A percentile compares a stretch with the other conserved stretches of the same genome.
Evolutionary conservation across 23 red algal genomes (phyloP).

Genomic region (Gracilariopsis chorda): DNA sequence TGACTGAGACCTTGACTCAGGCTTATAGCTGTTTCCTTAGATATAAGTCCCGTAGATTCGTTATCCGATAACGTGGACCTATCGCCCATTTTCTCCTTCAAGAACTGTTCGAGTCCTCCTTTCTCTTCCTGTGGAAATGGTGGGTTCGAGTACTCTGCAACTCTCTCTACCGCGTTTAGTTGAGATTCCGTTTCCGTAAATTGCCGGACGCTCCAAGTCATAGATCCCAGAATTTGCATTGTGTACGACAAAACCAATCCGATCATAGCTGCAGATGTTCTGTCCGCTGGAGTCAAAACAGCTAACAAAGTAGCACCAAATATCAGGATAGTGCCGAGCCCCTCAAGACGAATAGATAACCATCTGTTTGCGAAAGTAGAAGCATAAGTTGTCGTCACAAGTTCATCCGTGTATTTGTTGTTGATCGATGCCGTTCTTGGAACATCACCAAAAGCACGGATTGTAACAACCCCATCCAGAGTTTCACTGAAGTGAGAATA

Average conservation of each 20-base stretch:
- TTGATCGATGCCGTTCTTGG: conserved; percentile 43
- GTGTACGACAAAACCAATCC: conserved; percentile 88
- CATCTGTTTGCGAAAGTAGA: conserved; percentile 69
- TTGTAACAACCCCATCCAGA: conserved; percentile 80
- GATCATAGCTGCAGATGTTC: conserved; percentile 52
- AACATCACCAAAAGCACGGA: conserved; percentile 78
- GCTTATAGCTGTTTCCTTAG: conserved; percentile 31
- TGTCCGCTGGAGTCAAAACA: conserved; percentile 51
- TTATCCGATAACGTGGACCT: neutral
- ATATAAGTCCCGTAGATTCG: conserved; percentile 50
- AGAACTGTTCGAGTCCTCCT: conserved; percentile 25
- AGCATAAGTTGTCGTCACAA: conserved; percentile 49
- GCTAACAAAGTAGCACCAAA: conserved; percentile 73
- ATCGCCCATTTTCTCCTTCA: conserved; percentile 14
- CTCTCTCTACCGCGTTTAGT: conserved; percentile 83
- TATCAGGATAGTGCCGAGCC: conserved; percentile 65
- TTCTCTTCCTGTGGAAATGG: conserved; percentile 59
- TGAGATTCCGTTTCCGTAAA: conserved; percentile 91
- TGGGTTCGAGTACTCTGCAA: conserved; percentile 78
- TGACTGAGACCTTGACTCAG: neutral
- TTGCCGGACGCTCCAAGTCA: conserved; percentile 87
- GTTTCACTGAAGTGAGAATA: conserved; percentile 87
- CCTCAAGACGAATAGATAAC: conserved; percentile 75
- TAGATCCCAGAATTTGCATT: conserved; percentile 57
- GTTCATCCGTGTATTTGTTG: conserved; percentile 53